Percentiles rank a stretch among this genome's conserved stretches.
Evolutionary conservation across 2,329 filamentous ascomycete species (phyloP).

Genomic region (Ceratocystis papillata): DNA sequence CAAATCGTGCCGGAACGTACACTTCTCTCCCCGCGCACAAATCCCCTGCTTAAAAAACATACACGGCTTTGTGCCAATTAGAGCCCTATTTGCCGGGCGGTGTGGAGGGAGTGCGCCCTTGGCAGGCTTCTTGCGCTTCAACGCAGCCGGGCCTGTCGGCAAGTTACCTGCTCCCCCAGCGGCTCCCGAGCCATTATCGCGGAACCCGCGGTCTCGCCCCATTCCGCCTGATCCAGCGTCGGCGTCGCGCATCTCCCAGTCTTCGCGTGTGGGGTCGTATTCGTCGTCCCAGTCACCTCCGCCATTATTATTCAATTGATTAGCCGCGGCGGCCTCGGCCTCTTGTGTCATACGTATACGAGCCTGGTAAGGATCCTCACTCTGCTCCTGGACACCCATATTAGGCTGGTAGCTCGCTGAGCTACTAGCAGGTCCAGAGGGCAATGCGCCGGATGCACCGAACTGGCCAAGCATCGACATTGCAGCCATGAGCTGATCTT

Average conservation of each 20-base stretch:
- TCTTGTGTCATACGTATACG: constrained; percentile 34
- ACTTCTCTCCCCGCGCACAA: constrained; percentile 61
- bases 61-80: constrained; percentile 58
- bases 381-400: constrained; percentile 28
- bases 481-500: constrained; percentile 23
- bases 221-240: constrained; percentile 3
- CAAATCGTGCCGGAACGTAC: constrained; percentile 60
- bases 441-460: neutral
- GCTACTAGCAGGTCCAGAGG: neutral
- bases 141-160: constrained; percentile 24
- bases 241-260: constrained; percentile 23
- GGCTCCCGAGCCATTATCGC: constrained; percentile 28
- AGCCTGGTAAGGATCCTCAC: constrained; percentile 35
- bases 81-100: constrained; percentile 42
- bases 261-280: constrained; percentile 25
- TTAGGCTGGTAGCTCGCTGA: constrained; percentile 21
- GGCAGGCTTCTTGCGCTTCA: constrained; percentile 35
- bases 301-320: constrained; percentile 10
- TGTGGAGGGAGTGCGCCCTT: constrained; percentile 35
- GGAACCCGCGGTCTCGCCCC: constrained; percentile 27
- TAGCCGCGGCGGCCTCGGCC: constrained; percentile 31
- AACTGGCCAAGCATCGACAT: constrained; percentile 19
- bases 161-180: constrained; percentile 27
- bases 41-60: constrained; percentile 60
- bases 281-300: constrained; percentile 21